These are phyloP conservation scores for Brasilioporus rufonigricans DNA, from an alignment of 768 basidiomycete genomes.

Conservation along the genomic window DNA sequence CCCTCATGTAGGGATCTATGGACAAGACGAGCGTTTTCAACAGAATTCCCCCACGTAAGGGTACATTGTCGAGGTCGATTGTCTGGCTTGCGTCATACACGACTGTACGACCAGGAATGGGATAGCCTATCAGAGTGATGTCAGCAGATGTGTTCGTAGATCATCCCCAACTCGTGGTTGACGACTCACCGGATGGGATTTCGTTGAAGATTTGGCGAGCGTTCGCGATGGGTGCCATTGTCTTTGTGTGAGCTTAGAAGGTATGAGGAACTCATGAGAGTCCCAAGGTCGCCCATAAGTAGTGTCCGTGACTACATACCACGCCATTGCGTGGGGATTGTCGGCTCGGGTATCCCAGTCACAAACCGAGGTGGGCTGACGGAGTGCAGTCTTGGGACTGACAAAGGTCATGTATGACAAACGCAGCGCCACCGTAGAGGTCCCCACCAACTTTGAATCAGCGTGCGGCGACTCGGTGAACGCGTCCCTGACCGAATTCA, in stretches of 20 bases:
- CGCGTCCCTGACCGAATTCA: too few relatives aligned
- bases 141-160: background rate
- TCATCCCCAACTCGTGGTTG: too few relatives aligned
- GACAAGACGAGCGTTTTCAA: slow-evolving; percentile 37
- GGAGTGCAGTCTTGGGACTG: too few relatives aligned
- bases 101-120: background rate
- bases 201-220: slow-evolving; percentile 38
- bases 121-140: background rate
- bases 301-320: background rate
- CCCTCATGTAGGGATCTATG: slow-evolving; percentile 47
- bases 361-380: too few relatives aligned
- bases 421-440: too few relatives aligned
- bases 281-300: background rate
- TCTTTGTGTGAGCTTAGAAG: background rate
- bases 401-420: too few relatives aligned
- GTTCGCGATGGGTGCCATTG: slow-evolving; percentile 27
- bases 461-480: too few relatives aligned
- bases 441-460: too few relatives aligned
- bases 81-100: background rate
- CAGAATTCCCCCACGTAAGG: background rate
- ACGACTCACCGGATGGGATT: slow-evolving; percentile 25
- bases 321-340: too few relatives aligned
- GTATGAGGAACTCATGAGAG: background rate
- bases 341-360: too few relatives aligned
- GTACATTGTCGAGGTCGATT: background rate